A percentile compares a stretch with the other conserved stretches of the same genome.
These are phyloP conservation scores for Citrullus mucosospermus DNA, from an alignment of 306 rosid species.

Conservation along the genomic window DNA sequence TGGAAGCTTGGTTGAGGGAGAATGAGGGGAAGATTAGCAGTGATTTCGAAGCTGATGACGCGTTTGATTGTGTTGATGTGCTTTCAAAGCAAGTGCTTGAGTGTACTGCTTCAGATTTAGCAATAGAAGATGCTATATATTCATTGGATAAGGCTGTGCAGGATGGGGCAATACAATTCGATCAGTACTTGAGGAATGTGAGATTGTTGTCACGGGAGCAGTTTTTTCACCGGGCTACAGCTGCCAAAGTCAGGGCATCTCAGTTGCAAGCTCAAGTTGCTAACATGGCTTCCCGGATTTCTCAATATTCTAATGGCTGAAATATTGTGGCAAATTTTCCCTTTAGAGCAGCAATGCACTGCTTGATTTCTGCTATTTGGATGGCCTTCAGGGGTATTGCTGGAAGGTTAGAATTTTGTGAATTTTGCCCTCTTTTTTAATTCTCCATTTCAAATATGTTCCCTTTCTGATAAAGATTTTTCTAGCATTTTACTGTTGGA, in stretches of 20 bases:
- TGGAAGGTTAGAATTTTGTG: conserved; percentile 8
- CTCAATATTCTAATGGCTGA: conserved; percentile 35
- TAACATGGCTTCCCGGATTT: conserved; percentile 55
- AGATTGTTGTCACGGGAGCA: conserved; percentile 80
- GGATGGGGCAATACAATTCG: conserved; percentile 56
- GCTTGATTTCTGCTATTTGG: conserved; percentile 6
- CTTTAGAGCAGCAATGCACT: background rate
- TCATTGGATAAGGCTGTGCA: conserved; percentile 76
- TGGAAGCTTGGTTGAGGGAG: conserved; percentile 73
- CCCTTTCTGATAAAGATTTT: background rate
- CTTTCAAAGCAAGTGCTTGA: conserved; percentile 80
- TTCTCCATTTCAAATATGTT: background rate
- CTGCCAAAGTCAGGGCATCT: conserved; percentile 65
- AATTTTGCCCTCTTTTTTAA: background rate
- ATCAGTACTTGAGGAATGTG: conserved; percentile 75
- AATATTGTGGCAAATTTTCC: background rate
- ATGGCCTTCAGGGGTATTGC: background rate
- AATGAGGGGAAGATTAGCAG: conserved; percentile 42
- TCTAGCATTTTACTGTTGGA: background rate
- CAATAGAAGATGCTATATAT: conserved; percentile 69
- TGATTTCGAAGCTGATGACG: conserved; percentile 34
- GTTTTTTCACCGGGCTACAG: conserved; percentile 63
- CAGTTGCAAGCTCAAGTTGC: conserved; percentile 92
- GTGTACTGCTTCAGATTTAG: conserved; percentile 69
- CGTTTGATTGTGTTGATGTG: conserved; percentile 54